These are phyloP conservation scores for Wickerhamomyces bisporus DNA, from an alignment of 805 yeast genomes.

Conservation along the genomic window DNA sequence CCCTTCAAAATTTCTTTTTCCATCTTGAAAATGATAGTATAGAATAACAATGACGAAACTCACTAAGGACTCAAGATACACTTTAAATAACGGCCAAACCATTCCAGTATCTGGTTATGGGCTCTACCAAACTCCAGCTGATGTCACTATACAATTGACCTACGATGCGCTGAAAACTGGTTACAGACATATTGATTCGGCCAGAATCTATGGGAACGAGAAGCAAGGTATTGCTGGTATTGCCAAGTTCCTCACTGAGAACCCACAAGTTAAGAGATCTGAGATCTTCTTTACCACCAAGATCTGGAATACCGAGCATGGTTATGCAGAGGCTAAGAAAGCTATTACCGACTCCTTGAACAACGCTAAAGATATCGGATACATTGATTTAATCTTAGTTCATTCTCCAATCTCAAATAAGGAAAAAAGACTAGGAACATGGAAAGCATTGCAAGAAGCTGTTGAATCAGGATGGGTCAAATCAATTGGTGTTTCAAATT, in stretches of 20 bases:
- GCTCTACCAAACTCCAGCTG: slow-evolving; percentile 19
- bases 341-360: slow-evolving; percentile 50
- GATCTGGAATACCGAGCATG: slow-evolving; percentile 9
- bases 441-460: slow-evolving; percentile 72
- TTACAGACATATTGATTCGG: slow-evolving; percentile 23
- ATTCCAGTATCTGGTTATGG: slow-evolving; percentile 24
- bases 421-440: slow-evolving; percentile 49
- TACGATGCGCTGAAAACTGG: slow-evolving; percentile 20
- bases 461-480: slow-evolving; percentile 53
- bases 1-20: too few relatives aligned
- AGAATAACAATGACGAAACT: background rate
- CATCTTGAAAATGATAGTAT: too few relatives aligned
- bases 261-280: slow-evolving; percentile 16
- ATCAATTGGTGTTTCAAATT: slow-evolving; percentile 77
- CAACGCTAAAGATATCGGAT: slow-evolving; percentile 46
- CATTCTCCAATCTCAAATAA: slow-evolving; percentile 57
- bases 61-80: slow-evolving; percentile 8
- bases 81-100: slow-evolving; percentile 16
- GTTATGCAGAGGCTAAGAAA: slow-evolving; percentile 8
- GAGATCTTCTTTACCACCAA: slow-evolving; percentile 23
- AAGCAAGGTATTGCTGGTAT: slow-evolving; percentile 18
- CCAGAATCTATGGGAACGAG: slow-evolving; percentile 17
- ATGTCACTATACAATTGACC: slow-evolving; percentile 14
- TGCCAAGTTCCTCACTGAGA: slow-evolving; percentile 16
- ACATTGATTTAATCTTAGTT: slow-evolving; percentile 67